Base-by-base conservation (phyloP, 1,139 yeast species). In the Wickerhamiella infanticola region DNA sequence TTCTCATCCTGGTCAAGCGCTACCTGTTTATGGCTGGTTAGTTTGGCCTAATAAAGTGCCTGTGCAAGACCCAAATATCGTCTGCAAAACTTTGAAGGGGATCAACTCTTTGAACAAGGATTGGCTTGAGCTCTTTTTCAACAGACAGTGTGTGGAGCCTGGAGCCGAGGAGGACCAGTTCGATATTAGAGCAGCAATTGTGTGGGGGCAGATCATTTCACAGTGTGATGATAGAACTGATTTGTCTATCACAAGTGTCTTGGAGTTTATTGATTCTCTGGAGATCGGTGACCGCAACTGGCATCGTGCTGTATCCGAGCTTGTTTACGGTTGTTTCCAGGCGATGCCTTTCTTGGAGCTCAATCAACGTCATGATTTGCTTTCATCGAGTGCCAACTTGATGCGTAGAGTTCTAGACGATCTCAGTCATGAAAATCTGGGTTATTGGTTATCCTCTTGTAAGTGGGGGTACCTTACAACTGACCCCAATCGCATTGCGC, bases 371-470 rank as follows among this genome's bases (percentile, higher is more conserved):
- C 47, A 49, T 7, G 47, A 44, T 37, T 52, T 60, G 3, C 64
- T 69, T 44, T 64, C 63, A 1, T 79, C 81, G 33, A 59, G 82
- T 11, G 61, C 77, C 38, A 67, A 66, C 1, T 57, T 80, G 3
- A 64, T 81, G 29, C 64, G 67, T n/a, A 57, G 60, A 1, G 72
- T 81, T 18, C 66, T 43, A 1, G 65, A 70, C 38, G 85, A 81
- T 47, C 63, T 90, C 48, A 75, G 85, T 1, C 94, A 88, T 3
- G 94, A 88, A 40, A 81, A 81, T 5, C 64, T 74, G 42, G 75
- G 73, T 23, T 77, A 83, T 44, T 90, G 98, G 97, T 70, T 70
- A 43, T 73, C 85, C 0, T 75, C 84, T 49, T 68, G 81, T 3
- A 78, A 86, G 79, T 79, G 86, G 81, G 58, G 53, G 5, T 49